A percentile compares a stretch with the other conserved stretches of the same genome.
Conservation (phyloP, 768 basidiomycete genomes). For the Termitomyces sp. region DNA sequence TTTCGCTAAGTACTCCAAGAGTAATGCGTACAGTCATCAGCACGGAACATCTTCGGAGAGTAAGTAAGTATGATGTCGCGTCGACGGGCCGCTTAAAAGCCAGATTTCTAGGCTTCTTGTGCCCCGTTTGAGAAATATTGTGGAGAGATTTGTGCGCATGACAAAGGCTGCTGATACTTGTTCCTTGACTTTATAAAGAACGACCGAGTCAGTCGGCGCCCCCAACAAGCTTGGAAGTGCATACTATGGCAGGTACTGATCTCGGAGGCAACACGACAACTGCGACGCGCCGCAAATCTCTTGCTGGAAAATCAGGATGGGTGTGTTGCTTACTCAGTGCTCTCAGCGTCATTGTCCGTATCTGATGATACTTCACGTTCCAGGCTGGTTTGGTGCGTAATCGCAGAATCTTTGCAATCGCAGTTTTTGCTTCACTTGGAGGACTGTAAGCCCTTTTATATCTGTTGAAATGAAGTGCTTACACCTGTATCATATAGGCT, state of each 20-base stretch:
- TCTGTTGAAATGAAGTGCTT: background rate
- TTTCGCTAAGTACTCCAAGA: background rate
- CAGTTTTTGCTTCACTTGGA: slow-evolving; percentile 76
- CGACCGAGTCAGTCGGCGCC: background rate
- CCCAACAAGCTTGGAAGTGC: background rate
- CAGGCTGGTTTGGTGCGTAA: slow-evolving; percentile 66
- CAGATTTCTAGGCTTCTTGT: slow-evolving; percentile 4
- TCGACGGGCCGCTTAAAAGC: background rate
- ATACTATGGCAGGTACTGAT: slow-evolving; percentile 38
- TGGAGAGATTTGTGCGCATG: slow-evolving; percentile 1
- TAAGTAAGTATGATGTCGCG: background rate
- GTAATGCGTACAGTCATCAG: background rate
- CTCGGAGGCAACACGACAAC: slow-evolving; percentile 24
- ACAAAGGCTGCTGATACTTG: background rate
- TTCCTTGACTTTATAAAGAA: background rate
- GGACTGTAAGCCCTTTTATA: slow-evolving; percentile 47
- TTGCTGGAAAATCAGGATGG: slow-evolving; percentile 67
- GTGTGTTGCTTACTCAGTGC: slow-evolving; percentile 25
- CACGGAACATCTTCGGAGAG: background rate
- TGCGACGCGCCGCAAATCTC: slow-evolving; percentile 42
- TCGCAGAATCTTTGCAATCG: slow-evolving; percentile 56
- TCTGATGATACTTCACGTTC: background rate
- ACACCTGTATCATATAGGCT: slow-evolving; percentile 33
- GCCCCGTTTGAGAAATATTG: background rate
- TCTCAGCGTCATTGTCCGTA: background rate